Conservation (phyloP, 306 rosid species). For the Argentina anserina region DNA sequence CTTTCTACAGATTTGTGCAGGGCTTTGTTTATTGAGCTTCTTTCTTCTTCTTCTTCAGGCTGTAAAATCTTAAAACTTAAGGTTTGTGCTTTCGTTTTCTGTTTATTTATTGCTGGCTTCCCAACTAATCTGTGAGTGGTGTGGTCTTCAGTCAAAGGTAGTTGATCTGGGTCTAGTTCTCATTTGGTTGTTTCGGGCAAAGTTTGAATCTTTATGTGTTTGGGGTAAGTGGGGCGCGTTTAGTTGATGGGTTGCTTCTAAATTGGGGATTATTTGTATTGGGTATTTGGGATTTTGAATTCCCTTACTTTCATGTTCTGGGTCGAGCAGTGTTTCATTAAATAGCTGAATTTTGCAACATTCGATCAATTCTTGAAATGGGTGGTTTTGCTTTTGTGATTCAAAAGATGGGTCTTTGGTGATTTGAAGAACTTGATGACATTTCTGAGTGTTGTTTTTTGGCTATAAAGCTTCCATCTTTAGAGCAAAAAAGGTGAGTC, state of each 20-base stretch:
- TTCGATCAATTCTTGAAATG: conserved; percentile 2
- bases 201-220: not conserved
- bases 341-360: conserved; percentile 9
- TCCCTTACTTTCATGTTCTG: conserved; percentile 7
- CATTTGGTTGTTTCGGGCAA: not conserved
- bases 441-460: conserved; percentile 18
- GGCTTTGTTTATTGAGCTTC: conserved; percentile 21
- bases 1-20: conserved; percentile 42
- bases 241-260: conserved; percentile 34
- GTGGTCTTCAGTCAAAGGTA: conserved; percentile 53
- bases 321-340: conserved; percentile 49
- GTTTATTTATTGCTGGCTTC: conserved; percentile 20
- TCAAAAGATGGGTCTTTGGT: conserved; percentile 20
- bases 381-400: conserved; percentile 20
- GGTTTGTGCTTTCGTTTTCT: conserved; percentile 29
- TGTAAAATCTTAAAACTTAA: conserved; percentile 29
- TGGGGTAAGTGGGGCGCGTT: conserved; percentile 18
- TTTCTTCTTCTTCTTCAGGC: not conserved
- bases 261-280: conserved; percentile 20
- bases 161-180: conserved; percentile 33
- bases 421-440: conserved; percentile 5
- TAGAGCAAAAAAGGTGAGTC: not conserved
- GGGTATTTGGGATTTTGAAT: conserved; percentile 16
- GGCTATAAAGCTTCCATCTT: conserved; percentile 18
- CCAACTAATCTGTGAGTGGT: conserved; percentile 26